These are phyloP conservation scores for Colletotrichum paranaense DNA, from an alignment of 2,329 filamentous ascomycete species.

Conservation along the genomic window DNA sequence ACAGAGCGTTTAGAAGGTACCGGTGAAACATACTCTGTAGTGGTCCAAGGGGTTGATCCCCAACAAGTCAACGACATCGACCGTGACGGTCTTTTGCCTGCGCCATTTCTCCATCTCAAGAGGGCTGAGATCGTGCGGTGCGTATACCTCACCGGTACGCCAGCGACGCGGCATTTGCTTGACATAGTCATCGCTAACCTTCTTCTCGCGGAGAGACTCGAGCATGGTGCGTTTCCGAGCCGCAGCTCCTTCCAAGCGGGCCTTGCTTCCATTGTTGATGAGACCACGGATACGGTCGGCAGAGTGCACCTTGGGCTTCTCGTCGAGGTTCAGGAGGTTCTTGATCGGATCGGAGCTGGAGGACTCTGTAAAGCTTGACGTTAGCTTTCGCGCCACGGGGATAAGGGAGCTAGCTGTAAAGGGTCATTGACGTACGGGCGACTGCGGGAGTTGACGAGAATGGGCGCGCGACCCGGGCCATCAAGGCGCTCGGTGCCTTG, in stretches of 20 bases:
- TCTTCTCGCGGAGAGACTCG: slow-evolving; percentile 51
- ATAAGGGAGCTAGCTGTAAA: background rate
- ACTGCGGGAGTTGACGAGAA: slow-evolving; percentile 31
- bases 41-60: slow-evolving; percentile 83
- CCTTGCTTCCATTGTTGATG: slow-evolving; percentile 39
- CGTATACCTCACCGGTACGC: slow-evolving; percentile 85
- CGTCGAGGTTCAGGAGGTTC: slow-evolving; percentile 34
- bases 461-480: slow-evolving; percentile 29
- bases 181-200: slow-evolving; percentile 64
- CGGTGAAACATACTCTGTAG: slow-evolving; percentile 78
- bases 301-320: slow-evolving; percentile 5
- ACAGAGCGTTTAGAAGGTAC: too few species aligned
- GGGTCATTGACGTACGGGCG: slow-evolving; percentile 23
- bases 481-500: slow-evolving; percentile 29
- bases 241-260: slow-evolving; percentile 36
- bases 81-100: slow-evolving; percentile 61
- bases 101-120: slow-evolving; percentile 87
- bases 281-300: slow-evolving; percentile 30
- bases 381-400: slow-evolving; percentile 8
- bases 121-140: slow-evolving; percentile 85
- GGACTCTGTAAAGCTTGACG: background rate
- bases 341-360: slow-evolving; percentile 8
- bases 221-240: slow-evolving; percentile 47
- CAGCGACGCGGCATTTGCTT: slow-evolving; percentile 77
- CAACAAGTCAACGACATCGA: slow-evolving; percentile 83